Conservation (phyloP, 257 asterid species). For the Primulina eburnea region DNA sequence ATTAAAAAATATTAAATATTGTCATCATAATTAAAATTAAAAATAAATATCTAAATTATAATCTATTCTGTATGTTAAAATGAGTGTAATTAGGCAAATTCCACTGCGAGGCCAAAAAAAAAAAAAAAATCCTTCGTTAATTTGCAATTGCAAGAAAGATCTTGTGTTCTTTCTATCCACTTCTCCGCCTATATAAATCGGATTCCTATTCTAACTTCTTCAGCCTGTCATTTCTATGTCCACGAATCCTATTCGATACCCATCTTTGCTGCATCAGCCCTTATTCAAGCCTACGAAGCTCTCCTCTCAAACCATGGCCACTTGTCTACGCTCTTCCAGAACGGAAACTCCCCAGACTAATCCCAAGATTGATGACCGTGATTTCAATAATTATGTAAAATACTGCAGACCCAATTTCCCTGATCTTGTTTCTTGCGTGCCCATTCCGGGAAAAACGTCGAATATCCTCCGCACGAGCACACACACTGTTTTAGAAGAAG, state of each 20-base stretch:
- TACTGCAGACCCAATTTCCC: slow-evolving; percentile 30
- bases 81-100: no score
- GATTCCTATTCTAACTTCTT: not conserved
- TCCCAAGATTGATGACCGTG: slow-evolving; percentile 27
- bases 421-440: slow-evolving; percentile 25
- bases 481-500: slow-evolving; percentile 8
- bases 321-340: slow-evolving; percentile 41
- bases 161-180: not conserved
- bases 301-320: slow-evolving; percentile 29
- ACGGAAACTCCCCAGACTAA: slow-evolving; percentile 25
- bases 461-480: slow-evolving; percentile 14
- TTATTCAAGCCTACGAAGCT: slow-evolving; percentile 10
- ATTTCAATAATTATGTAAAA: slow-evolving; percentile 17
- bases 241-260: slow-evolving; percentile 20
- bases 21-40: no score
- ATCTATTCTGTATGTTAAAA: no score
- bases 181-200: not conserved
- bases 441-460: slow-evolving; percentile 9
- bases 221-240: slow-evolving; percentile 31
- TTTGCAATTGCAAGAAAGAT: not conserved
- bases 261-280: slow-evolving; percentile 6
- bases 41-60: no score
- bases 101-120: no score
- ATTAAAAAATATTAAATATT: no score
- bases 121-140: no score